Evolutionary conservation across 805 yeast genomes (phyloP).

Genomic region (Cyberlindnera mrakii): DNA sequence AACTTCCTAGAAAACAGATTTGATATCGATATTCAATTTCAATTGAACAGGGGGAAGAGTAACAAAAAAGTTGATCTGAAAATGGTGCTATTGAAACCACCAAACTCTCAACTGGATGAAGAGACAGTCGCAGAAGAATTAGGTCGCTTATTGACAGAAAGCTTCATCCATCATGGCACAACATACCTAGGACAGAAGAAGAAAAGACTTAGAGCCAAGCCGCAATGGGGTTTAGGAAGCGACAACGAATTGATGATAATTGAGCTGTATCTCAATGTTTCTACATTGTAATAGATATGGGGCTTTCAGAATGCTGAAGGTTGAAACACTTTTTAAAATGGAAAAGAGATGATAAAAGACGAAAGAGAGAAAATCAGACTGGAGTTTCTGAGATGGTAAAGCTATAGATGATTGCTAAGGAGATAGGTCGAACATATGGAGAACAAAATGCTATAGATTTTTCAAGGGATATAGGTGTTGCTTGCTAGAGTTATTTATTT

Average conservation of each 20-base stretch:
- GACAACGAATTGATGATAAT: constrained; percentile 17
- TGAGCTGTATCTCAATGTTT: constrained; percentile 4
- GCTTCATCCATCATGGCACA: constrained; percentile 6
- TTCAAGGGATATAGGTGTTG: no score
- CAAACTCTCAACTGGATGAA: constrained; percentile 8
- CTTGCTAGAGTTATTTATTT: no score
- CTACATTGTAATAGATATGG: background rate
- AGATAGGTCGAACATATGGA: no score
- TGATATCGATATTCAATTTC: constrained; percentile 5
- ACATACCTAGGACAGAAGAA: constrained; percentile 1
- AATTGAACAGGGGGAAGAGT: background rate
- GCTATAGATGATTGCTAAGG: no score
- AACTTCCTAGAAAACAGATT: constrained; percentile 9
- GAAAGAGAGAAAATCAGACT: no score
- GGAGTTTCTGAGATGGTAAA: no score
- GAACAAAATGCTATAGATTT: no score
- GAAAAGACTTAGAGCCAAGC: constrained; percentile 10
- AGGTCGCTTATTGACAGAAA: constrained; percentile 10
- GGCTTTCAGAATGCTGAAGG: no score
- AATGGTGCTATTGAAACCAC: constrained; percentile 12
- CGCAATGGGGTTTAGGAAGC: constrained; percentile 20
- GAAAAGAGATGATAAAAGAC: no score
- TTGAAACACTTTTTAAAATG: no score
- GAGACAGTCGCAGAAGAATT: constrained; percentile 4
- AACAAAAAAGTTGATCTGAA: constrained; percentile 1